Evolutionary conservation across 108 stramenopile genomes (phyloP), one percentile per base, ranked within the genome.

Genomic region (Nannochloropsis oceanica): DNA sequence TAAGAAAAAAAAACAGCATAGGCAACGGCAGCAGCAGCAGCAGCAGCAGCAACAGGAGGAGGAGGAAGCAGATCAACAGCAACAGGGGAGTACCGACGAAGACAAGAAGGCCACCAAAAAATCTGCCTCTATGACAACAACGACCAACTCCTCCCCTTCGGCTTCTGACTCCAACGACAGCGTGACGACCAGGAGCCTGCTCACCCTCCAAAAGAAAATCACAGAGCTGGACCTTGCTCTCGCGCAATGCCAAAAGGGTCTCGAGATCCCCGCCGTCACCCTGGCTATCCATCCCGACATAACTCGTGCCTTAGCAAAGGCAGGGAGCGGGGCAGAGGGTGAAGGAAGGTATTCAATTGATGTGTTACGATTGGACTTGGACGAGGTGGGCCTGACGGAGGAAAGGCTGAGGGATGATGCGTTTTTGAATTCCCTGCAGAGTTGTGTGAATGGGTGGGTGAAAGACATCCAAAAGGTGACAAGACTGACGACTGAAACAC

Each of bases 391-490:
- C 12, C 84, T 89, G 84, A 79, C 83, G 43, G 81, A 18, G 81
- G 59, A 80, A 10, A 18, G 7, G 22, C 79, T 84, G 25, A 27
- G 81, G 43, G 86, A 89, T 43, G 86, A 86, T 42, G 84, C 86
- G n/a, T 87, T 89, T 44, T 79, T 89, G 80, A 87, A 89, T 26
- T 34, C 34, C 59, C 83, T 87, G 18, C 89, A 89, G 84, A 85
- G 81, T 43, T 86, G 82, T 8, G 91, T 89, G 27, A 86, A 88
- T 42, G 86, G 87, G 27, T 91, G 90, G 90, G 89, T 91, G 25
- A 87, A 87, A 43, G 91, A 90, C 73, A 89, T 90, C 25, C 91
- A 89, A 42, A 86, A 84, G 79, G 88, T 91, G 59, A 89, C 90
- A 13, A 44, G 42, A n/a, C 86, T 90, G 25, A 84, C 88, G 24